Evolutionary conservation across 73 alveolate species (phyloP), one percentile per base, ranked within the genome.

Genomic region (Durusdinium trenchii): DNA sequence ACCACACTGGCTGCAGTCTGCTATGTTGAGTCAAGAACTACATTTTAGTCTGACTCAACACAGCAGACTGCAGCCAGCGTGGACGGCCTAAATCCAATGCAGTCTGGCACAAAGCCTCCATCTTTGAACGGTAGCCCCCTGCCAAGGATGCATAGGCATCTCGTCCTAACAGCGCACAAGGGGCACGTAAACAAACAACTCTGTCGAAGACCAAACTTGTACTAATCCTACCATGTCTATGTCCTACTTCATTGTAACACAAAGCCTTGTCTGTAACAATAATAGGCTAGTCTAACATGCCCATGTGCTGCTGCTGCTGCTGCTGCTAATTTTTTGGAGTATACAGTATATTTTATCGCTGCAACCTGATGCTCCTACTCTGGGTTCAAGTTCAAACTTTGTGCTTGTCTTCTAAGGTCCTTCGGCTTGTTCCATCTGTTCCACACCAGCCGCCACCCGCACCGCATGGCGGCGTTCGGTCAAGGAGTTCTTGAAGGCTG

Each of bases 361-460:
- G 69, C 23, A 57, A 12, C 23, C 69, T 23, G 32, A 16, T 12
- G 12, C 69, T 16, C 12, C 23, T 57, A 57, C 69, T 57, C 32
- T 57, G 69, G 23, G 35, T n/a, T n/a, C n/a, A n/a, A n/a, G n/a
- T n/a, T n/a, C n/a, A n/a, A n/a, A n/a, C n/a, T n/a, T n/a, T n/a
- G n/a, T n/a, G n/a, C n/a, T n/a, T n/a, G n/a, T n/a, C n/a, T n/a
- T n/a, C n/a, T n/a, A n/a, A n/a, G n/a, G n/a, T n/a, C 91, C 91
- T 50, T 81, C 91, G 36, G 54, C 73, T 52, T 45, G 50, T 52
- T 84, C 94, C 94, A 84, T 84, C 98, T 91, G 98, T 26, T 91
- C 98, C 98, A 91, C 98, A 23, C 98, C 98, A 45, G 84, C 98
- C 10, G 98, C 98, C 98, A 91, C 98, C 23, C 98, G 98, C 60